phyloP scores from a whole-genome alignment of 306 rosid genomes.

The Sechiopsis laciniata region DNA sequence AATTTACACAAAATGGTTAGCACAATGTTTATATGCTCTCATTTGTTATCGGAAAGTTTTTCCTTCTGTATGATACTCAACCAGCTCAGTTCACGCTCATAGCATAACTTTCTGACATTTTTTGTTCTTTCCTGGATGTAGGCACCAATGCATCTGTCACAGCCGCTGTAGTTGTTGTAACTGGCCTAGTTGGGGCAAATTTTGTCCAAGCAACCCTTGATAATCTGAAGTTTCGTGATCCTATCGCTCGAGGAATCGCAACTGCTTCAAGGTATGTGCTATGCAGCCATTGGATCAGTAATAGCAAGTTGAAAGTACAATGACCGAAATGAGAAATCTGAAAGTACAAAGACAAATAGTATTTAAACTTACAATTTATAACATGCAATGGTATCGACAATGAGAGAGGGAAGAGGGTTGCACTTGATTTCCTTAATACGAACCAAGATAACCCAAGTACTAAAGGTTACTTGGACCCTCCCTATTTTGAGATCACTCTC shows the following conservation, averaged over 20 bases:
- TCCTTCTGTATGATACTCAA: background rate
- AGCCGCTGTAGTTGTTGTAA: constrained; percentile 84
- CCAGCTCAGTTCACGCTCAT: background rate
- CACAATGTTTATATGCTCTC: background rate
- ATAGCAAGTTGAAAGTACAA: background rate
- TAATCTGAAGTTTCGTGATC: constrained; percentile 67
- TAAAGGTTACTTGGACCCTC: no score
- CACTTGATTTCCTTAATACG: no score
- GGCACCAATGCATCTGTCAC: constrained; percentile 88
- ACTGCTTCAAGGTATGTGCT: constrained; percentile 81
- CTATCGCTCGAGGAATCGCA: constrained; percentile 95
- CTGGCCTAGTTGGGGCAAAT: constrained; percentile 93
- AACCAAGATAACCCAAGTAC: no score
- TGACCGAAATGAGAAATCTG: no score
- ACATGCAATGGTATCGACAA: no score
- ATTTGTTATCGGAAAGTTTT: background rate
- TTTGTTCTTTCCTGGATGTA: constrained; percentile 27
- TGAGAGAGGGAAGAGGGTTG: no score
- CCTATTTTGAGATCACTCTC: no score
- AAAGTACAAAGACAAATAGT: no score
- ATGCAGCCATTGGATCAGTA: background rate
- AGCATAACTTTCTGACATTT: background rate
- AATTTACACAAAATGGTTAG: background rate
- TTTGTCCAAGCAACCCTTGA: constrained; percentile 83
- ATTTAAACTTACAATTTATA: no score